phyloP scores from a whole-genome alignment of 2,329 filamentous ascomycete species.

The Xylariaceae sp. region DNA sequence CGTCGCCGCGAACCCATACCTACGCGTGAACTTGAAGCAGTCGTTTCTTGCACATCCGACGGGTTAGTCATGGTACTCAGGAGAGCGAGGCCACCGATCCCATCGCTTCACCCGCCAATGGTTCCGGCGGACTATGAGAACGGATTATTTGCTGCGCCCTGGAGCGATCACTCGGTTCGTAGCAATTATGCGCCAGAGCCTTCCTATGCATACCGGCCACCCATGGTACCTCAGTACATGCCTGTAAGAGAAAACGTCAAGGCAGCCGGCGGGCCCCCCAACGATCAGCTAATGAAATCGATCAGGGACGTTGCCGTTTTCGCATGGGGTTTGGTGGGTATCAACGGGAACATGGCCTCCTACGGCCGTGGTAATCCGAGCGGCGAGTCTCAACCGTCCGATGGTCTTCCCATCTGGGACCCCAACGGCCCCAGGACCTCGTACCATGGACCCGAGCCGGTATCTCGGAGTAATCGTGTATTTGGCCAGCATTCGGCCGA shows the following conservation, averaged over 20 bases:
- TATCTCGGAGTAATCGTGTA: constrained; percentile 15
- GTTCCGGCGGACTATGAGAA: constrained; percentile 47
- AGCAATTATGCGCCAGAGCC: constrained; percentile 40
- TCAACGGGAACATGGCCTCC: constrained; percentile 67
- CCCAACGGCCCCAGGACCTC: constrained; percentile 33
- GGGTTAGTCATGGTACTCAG: constrained; percentile 78
- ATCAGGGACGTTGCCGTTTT: constrained; percentile 86
- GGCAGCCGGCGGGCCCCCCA: constrained; percentile 47
- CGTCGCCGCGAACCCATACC: constrained; percentile 32
- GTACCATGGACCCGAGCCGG: constrained; percentile 35
- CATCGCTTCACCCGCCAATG: constrained; percentile 47
- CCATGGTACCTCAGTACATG: constrained; percentile 41
- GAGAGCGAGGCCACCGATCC: constrained; percentile 65
- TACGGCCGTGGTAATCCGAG: constrained; percentile 57
- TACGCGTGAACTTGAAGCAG: constrained; percentile 72
- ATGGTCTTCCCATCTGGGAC: constrained; percentile 58
- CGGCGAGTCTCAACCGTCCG: constrained; percentile 58
- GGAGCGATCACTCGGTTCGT: constrained; percentile 63
- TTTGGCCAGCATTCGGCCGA: constrained; percentile 10
- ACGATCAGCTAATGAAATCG: constrained; percentile 66
- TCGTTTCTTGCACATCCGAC: constrained; percentile 88
- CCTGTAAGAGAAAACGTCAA: constrained; percentile 41
- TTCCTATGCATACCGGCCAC: constrained; percentile 41
- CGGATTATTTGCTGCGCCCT: constrained; percentile 74
- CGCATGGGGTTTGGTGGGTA: constrained; percentile 74